Base-by-base conservation (phyloP, 495 filamentous ascomycete genomes). In the Amphirosellinia nigrospora region DNA sequence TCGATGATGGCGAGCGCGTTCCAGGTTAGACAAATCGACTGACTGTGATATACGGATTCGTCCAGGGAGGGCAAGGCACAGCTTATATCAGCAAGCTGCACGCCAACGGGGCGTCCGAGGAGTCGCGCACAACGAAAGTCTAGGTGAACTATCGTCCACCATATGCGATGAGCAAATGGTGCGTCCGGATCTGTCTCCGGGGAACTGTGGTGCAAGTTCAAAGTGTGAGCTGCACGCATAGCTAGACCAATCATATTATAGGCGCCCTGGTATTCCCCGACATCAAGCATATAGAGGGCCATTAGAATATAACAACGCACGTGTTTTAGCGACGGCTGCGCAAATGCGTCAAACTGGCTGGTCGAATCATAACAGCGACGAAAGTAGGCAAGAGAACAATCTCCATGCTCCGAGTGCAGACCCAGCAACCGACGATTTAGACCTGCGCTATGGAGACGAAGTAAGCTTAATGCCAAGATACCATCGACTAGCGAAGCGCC, bases 241-340 rank as follows among this genome's bases (percentile, higher is more conserved):
- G 74, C 79, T 2, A 77, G 64, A 1, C 79, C 77, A 77, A 52
- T 74, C 63, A 81, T 77, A 55, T 79, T 79, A 70, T 81, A 79
- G 16, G 79, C 78, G 11, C 76, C 70, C 15, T 74, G 72, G n/a
- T 77, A 70, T 38, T 79, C 72, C 7, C 48, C 48, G 23, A 52
- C 48, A 11, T 52, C 48, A 3, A 52, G 48, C 48, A 52, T 52
- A 6, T 52, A 52, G 48, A 52, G 48, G 10, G 48, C 23, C 48
- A 52, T 52, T 74, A 76, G 61, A 48, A 73, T 73, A 46, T 77
- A 77, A 64, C 78, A 76, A 46, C 77, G 73, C 3, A 79, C 43
- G 16, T 66, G 63, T 10, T 60, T 59, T 13, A 81, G 26, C 19
- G 75, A 72, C 52, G 77, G 79, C 3, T 28, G 21, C 13, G 48